Percentiles rank a stretch among this genome's conserved stretches.
These are phyloP conservation scores for Hyphopichia pseudoburtonii DNA, from an alignment of 1,139 yeast genomes.

Conservation along the genomic window DNA sequence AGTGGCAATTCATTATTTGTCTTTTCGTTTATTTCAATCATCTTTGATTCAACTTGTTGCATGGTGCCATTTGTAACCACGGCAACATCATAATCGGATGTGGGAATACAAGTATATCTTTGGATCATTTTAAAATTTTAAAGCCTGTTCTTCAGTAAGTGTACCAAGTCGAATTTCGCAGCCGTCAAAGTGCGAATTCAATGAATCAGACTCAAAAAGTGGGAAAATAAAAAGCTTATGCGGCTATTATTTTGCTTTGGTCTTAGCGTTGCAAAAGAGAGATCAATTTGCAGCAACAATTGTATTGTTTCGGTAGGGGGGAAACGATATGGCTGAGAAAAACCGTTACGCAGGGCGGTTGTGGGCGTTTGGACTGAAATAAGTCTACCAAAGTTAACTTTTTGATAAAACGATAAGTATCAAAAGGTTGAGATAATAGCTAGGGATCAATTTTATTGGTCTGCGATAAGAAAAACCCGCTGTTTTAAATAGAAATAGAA, in stretches of 20 bases:
- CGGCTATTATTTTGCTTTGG: no score
- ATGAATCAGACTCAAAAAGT: no score
- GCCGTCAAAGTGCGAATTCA: background rate
- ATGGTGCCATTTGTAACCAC: slow-evolving; percentile 37
- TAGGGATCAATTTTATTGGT: slow-evolving; percentile 2
- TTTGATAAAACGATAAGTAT: no score
- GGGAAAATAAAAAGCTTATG: no score
- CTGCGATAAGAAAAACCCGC: slow-evolving; percentile 4
- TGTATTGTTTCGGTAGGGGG: background rate
- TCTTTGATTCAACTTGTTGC: slow-evolving; percentile 29
- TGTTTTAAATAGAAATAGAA: no score
- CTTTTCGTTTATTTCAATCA: slow-evolving; percentile 24
- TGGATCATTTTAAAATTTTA: slow-evolving; percentile 26
- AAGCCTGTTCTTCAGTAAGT: background rate
- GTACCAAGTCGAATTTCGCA: background rate
- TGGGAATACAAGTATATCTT: slow-evolving; percentile 36
- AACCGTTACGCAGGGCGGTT: no score
- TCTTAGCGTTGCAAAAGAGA: no score
- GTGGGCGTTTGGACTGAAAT: no score
- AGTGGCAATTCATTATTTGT: slow-evolving; percentile 26
- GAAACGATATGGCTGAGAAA: background rate
- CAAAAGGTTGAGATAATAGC: background rate
- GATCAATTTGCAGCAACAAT: no score
- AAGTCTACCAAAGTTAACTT: no score
- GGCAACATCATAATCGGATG: slow-evolving; percentile 33